Conservation (phyloP, 179 eudicot genomes). For the Vitellaria paradoxa region DNA sequence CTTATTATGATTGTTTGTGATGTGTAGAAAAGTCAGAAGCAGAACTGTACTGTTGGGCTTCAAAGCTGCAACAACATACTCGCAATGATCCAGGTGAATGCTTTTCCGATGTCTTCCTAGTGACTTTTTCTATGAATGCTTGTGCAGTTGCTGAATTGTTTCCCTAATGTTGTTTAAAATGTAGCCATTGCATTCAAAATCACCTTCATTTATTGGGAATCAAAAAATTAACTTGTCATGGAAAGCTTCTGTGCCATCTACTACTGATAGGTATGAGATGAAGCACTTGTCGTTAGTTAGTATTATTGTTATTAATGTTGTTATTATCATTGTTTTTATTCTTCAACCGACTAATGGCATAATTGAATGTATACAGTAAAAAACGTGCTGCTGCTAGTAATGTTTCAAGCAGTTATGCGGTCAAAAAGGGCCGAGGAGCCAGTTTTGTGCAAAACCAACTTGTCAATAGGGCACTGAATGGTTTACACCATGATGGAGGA, state of each 20-base stretch:
- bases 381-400: conserved; percentile 47
- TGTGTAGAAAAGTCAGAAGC: conserved; percentile 73
- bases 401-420: conserved; percentile 36
- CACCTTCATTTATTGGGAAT: conserved; percentile 70
- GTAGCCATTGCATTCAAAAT: conserved; percentile 68
- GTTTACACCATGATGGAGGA: conserved; percentile 24
- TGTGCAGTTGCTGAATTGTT: background rate
- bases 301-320: background rate
- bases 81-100: conserved; percentile 72
- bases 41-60: conserved; percentile 58
- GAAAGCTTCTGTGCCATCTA: conserved; percentile 58
- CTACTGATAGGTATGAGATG: conserved; percentile 43
- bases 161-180: conserved; percentile 6
- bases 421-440: conserved; percentile 39
- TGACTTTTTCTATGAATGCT: background rate
- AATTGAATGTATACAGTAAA: conserved; percentile 30
- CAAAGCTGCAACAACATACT: conserved; percentile 71
- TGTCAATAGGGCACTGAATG: conserved; percentile 37
- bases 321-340: background rate
- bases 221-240: conserved; percentile 71
- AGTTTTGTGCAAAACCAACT: conserved; percentile 33
- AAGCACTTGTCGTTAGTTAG: background rate
- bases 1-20: background rate
- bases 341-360: background rate
- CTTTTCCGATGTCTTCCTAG: background rate